Base-by-base conservation (phyloP, 306 rosid genomes). In the Castanea mollissima region DNA sequence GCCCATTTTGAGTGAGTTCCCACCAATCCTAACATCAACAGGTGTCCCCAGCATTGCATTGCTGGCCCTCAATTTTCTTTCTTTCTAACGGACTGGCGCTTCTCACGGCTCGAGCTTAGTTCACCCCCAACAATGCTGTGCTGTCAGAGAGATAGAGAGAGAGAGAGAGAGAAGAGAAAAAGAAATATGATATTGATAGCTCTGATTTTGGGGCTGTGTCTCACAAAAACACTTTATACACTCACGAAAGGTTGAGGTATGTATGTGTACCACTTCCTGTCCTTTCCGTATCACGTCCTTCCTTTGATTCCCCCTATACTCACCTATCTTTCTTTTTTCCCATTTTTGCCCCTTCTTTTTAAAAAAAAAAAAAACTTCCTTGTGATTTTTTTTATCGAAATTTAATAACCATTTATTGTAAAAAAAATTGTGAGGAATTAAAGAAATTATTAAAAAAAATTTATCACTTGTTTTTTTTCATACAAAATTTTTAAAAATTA, bases 171-270 rank as follows among this genome's bases (percentile, higher is more conserved):
- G 23, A 23, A 59, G 74, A 38, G 46, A 38, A 38, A 38, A 38
- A 41, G 46, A 41, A n/a, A 9, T 1, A 25, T 25, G 27, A 25
- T 25, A 7, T 29, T 14, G 64, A 56, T 79, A 46, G 79, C 51
- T 25, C 51, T 25, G 29, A 34, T 68, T 68, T 32, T 19, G 23
- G 51, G 72, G 23, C 70, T 55, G 63, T 23, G 52, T 65, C 76
- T 35, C 76, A 67, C 73, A 81, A 62, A 80, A 80, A 52, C 76
- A 18, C 68, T 49, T 67, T 1, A 55, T 46, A 35, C 27, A 58
- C 75, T 51, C 27, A 38, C 12, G 54, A 49, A 49, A 49, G 54
- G 11, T 41, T 41, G 46, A 29, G 8, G 63, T 46, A 51, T 64
- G 63, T 32, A 19, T 27, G 41, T 19, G 68, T 27, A 18, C 75